phyloP scores from a whole-genome alignment of 306 rosid genomes.

The Vigna mungo region DNA sequence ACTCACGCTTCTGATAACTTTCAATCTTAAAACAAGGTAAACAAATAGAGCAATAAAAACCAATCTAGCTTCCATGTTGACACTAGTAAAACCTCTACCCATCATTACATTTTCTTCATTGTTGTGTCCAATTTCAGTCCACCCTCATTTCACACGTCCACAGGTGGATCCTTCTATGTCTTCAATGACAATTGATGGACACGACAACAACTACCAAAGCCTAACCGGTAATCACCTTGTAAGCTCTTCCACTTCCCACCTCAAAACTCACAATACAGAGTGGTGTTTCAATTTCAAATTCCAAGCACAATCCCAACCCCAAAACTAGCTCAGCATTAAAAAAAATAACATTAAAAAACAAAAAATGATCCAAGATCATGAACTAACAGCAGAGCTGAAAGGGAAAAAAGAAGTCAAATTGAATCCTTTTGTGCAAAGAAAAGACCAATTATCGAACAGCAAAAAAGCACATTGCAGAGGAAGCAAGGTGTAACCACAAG shows the following conservation, averaged over 20 bases:
- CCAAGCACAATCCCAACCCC: constrained; percentile 3
- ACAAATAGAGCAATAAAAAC: neutral
- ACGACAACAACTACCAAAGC: constrained; percentile 14
- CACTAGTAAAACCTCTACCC: neutral
- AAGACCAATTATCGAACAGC: constrained; percentile 9
- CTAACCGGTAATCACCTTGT: neutral
- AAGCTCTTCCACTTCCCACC: constrained; percentile 4
- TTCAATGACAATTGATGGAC: constrained; percentile 7
- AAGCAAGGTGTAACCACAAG: neutral
- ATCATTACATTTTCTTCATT: neutral
- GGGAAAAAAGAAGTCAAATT: constrained; percentile 32
- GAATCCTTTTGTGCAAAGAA: constrained; percentile 5
- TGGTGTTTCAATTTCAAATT: constrained; percentile 22
- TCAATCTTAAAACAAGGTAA: neutral
- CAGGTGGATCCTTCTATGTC: neutral
- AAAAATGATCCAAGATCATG: constrained; percentile 21
- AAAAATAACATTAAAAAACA: neutral
- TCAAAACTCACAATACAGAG: neutral
- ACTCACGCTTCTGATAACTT: neutral
- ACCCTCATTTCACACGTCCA: constrained; percentile 12
- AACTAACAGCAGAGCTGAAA: neutral
- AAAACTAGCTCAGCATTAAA: constrained; percentile 21
- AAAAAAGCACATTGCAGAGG: constrained; percentile 32
- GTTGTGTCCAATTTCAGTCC: constrained; percentile 2
- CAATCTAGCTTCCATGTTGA: constrained; percentile 13